Conservation (phyloP, 2,329 filamentous ascomycete species). For the Calonectria pseudoturangicola region DNA sequence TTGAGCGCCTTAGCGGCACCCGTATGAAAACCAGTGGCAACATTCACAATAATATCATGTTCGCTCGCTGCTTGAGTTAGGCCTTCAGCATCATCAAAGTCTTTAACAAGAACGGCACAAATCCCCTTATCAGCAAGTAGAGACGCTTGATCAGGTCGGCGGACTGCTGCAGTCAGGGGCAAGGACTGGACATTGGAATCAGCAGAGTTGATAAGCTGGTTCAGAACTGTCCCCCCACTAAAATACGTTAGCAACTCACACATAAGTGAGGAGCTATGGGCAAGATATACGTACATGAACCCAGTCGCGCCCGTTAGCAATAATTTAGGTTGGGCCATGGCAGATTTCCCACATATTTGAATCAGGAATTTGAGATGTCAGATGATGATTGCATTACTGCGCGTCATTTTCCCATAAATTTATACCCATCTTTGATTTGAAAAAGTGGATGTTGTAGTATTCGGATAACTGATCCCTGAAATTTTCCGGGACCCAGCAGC, state of each 20-base stretch:
- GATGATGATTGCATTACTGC: too few species aligned
- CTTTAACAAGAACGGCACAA: background rate
- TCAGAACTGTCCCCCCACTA: conserved; percentile 2
- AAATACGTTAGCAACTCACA: background rate
- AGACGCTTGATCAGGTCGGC: background rate
- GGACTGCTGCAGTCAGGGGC: background rate
- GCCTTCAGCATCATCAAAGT: background rate
- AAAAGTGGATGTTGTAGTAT: too few species aligned
- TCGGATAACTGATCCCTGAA: too few species aligned
- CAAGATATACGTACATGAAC: background rate
- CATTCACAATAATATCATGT: conserved; percentile 8
- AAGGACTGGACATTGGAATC: background rate
- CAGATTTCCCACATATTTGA: background rate
- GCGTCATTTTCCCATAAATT: too few species aligned
- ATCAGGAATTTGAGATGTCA: too few species aligned
- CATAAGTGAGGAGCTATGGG: background rate
- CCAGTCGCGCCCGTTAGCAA: background rate
- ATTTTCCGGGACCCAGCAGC: too few species aligned
- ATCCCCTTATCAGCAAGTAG: background rate
- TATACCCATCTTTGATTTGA: too few species aligned
- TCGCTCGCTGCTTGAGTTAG: background rate
- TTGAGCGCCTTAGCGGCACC: background rate
- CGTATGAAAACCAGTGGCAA: background rate
- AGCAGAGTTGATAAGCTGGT: background rate
- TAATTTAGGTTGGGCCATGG: background rate